phyloP scores from a whole-genome alignment of 108 stramenopile species.

The Chaetoceros muelleri region DNA sequence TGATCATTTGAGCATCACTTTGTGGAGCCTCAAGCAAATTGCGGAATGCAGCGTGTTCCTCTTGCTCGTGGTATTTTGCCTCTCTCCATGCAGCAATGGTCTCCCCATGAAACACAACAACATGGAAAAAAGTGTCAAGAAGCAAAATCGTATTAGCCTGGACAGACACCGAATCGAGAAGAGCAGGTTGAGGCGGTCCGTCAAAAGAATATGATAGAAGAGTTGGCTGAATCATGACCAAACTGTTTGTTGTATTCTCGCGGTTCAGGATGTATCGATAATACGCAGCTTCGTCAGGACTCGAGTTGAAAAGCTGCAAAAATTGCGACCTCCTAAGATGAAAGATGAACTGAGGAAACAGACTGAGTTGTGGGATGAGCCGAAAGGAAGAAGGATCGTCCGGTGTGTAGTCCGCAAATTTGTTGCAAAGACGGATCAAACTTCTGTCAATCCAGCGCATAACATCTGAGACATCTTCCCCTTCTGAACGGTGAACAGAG shows the following conservation, averaged over 20 bases:
- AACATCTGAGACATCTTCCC: conserved; percentile 94
- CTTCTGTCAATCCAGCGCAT: conserved; percentile 97
- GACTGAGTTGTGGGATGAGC: conserved; percentile 87
- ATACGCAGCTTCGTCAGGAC: conserved; percentile 97
- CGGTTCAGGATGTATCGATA: conserved; percentile 85
- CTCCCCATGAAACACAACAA: conserved; percentile 99
- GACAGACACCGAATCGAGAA: conserved; percentile 91
- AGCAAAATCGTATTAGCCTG: conserved; percentile 95
- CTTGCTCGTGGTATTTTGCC: conserved; percentile 93
- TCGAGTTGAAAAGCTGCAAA: conserved; percentile 95
- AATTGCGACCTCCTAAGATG: conserved; percentile 92
- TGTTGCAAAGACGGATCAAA: conserved; percentile 94
- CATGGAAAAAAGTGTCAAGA: conserved; percentile 99
- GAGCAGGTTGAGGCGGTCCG: conserved; percentile 90
- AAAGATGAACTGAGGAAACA: conserved; percentile 99
- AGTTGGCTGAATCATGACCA: conserved; percentile 99
- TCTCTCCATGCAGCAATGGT: conserved; percentile 99
- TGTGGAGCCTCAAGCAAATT: conserved; percentile 90
- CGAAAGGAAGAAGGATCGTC: conserved; percentile 92
- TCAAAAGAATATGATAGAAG: conserved; percentile 94
- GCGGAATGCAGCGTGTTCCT: conserved; percentile 93
- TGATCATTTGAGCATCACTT: conserved; percentile 94
- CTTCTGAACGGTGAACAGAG: conserved; percentile 88
- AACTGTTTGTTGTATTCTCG: conserved; percentile 89
- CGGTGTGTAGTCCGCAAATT: conserved; percentile 94